Evolutionary conservation across 2,329 filamentous ascomycete genomes (phyloP), one percentile per base, ranked within the genome.

Genomic region (Colletotrichum brevisporum): DNA sequence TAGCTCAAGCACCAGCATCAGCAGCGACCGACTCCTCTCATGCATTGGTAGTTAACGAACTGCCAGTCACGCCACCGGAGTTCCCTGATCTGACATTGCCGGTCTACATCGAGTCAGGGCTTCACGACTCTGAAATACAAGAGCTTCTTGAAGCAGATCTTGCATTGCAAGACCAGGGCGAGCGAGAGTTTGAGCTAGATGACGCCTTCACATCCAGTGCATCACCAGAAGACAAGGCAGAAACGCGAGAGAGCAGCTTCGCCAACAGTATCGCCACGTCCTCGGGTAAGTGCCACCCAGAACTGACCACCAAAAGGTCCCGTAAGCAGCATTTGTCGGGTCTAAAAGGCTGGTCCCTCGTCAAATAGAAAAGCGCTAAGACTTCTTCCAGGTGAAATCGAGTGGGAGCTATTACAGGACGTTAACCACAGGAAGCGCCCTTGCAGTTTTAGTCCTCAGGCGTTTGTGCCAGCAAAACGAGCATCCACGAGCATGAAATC

Each of bases 81-180:
- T 59, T 48, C 43, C 56, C 56, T 50, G 56, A 50, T 21, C 16
- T 59, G 26, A 18, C 15, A 18, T 36, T 59, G 10, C 56, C 45
- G 6, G 43, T 50, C 16, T 50, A 50, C 27, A 50, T 48, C n/a
- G 56, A 59, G 56, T 39, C 56, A 26, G 45, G 45, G 13, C 24
- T 59, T 18, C 43, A 59, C 13, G 56, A 50, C 2, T 59, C 50
- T 24, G 45, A 50, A 8, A 59, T 59, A 45, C 43, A 59, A n/a
- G 56, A 59, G 27, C 43, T 59, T 21, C 43, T 59, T 18, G 56
- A 59, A 36, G 45, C 45, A 31, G 56, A 59, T 13, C 56, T 59
- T 39, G 54, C 54, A 21, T 50, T 59, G 10, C 36, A 45, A 24
- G 56, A 59, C 8, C 56, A 59, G 13, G n/a, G 27, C 6, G 24